Conservation (phyloP, 805 yeast species). For the Ogataea dorogensis region DNA sequence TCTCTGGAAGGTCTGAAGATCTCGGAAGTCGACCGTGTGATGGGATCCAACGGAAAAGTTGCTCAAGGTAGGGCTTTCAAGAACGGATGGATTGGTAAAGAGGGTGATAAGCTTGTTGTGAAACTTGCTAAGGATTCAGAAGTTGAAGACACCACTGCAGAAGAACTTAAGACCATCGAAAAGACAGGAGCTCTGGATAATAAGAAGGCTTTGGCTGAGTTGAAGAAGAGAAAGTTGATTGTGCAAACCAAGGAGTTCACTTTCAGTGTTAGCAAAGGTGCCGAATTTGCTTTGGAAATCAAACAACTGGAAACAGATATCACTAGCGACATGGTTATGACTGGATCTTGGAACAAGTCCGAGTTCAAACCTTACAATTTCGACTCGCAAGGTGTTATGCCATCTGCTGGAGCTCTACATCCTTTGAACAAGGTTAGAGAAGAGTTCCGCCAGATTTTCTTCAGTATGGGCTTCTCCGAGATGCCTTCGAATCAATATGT, state of each 20-base stretch:
- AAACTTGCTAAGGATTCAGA: conserved; percentile 46
- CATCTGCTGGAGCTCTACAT: conserved; percentile 90
- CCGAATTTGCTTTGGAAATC: conserved; percentile 78
- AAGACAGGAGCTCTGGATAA: conserved; percentile 55
- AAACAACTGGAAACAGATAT: conserved; percentile 87
- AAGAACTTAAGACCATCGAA: conserved; percentile 56
- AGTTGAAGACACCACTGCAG: conserved; percentile 68
- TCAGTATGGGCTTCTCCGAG: conserved; percentile 96
- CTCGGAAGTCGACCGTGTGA: conserved; percentile 64
- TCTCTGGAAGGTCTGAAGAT: conserved; percentile 79
- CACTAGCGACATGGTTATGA: conserved; percentile 86
- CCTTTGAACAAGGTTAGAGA: conserved; percentile 96
- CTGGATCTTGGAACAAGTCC: conserved; percentile 78
- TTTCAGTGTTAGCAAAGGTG: conserved; percentile 74
- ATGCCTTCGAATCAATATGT: conserved; percentile 99
- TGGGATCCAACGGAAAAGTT: conserved; percentile 82
- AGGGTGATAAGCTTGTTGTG: conserved; percentile 73
- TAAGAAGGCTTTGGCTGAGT: conserved; percentile 67
- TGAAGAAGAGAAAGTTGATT: conserved; percentile 91
- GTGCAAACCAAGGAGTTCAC: conserved; percentile 69
- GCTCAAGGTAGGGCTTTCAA: conserved; percentile 98
- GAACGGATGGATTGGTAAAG: conserved; percentile 92
- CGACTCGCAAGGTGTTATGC: conserved; percentile 87
- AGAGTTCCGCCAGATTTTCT: conserved; percentile 96
- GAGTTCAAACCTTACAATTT: conserved; percentile 94